Evolutionary conservation across 192 early-diverging fungal genomes (phyloP).

Genomic region (Dimargaris cristalligena): DNA sequence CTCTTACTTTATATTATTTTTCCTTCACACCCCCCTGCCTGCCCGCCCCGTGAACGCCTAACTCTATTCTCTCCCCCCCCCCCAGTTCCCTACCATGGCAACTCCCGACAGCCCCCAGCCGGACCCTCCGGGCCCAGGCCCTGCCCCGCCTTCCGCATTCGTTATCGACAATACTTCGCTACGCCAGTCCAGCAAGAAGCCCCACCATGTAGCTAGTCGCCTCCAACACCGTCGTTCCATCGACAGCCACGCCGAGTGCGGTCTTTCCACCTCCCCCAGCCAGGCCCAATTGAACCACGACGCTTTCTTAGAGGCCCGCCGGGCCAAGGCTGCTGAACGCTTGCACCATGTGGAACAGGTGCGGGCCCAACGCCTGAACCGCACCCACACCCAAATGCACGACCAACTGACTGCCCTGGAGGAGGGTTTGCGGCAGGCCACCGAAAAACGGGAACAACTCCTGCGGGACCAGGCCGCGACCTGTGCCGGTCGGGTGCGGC

Average conservation of each 20-base stretch:
- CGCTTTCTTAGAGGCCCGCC: constrained; percentile 4
- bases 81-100: too few relatives aligned
- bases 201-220: background rate
- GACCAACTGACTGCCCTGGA: background rate
- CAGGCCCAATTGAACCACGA: constrained; percentile 1
- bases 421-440: background rate
- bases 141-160: too few relatives aligned
- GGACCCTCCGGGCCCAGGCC: too few relatives aligned
- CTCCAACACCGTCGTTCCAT: background rate
- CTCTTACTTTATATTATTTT: too few relatives aligned
- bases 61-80: too few relatives aligned
- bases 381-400: background rate
- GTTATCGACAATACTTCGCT: too few relatives aligned
- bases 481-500: background rate
- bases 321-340: constrained; percentile 5
- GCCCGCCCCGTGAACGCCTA: too few relatives aligned
- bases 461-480: background rate
- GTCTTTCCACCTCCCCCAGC: background rate
- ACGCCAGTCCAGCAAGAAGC: constrained; percentile 7
- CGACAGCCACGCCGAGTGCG: constrained; percentile 8
- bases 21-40: too few relatives aligned
- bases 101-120: too few relatives aligned
- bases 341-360: background rate
- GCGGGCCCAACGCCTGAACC: background rate
- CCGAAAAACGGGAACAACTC: background rate